Evolutionary conservation across 116 monocot species (phyloP), one percentile per base, ranked within the genome.

Genomic region (Trichopus zeylanicus): DNA sequence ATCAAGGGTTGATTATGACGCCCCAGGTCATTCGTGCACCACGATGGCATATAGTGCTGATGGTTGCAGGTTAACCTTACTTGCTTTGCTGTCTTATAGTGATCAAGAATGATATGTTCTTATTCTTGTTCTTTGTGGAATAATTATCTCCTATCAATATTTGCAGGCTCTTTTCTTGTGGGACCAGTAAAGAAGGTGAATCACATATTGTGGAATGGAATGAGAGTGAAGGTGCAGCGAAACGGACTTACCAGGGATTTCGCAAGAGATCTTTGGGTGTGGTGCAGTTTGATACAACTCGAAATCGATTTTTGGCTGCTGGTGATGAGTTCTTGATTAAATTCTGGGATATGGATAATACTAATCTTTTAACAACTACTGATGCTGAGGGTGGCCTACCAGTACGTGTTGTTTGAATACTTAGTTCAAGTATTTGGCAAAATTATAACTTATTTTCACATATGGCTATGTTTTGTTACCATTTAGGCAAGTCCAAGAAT

Each of bases 201-300:
- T 86, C 86, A 10, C 82, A 83, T 56, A 66, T 94, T 56, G 86
- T 89, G 63, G 94, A 94, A 63, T 94, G 94, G 94, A 89, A 94
- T 74, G 94, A 94, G 53, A 73, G 75, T 13, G 85, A 93, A 67
- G 94, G 94, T 51, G 70, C 86, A 18, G 81, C 89, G 57, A 94
- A 83, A 57, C 77, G 83, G 69, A 81, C 72, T 54, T 94, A 89
- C 67, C 59, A 64, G 65, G 94, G 89, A 4, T 94, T 94, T 59
- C 67, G 78, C 27, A 89, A 89, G 58, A 69, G 78, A 3, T 86
- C 88, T 37, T 51, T 72, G 20, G 87, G 87, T 42, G 86, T 88
- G 55, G 82, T 94, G 31, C 94, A 94, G 60, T 94, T 94, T 80
- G 94, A 94, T 69, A 94, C 83, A 27, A 86, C 85, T 29, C 77